Base-by-base conservation (phyloP, 1,139 yeast genomes). In the Sugiyamaella xylanicola region DNA sequence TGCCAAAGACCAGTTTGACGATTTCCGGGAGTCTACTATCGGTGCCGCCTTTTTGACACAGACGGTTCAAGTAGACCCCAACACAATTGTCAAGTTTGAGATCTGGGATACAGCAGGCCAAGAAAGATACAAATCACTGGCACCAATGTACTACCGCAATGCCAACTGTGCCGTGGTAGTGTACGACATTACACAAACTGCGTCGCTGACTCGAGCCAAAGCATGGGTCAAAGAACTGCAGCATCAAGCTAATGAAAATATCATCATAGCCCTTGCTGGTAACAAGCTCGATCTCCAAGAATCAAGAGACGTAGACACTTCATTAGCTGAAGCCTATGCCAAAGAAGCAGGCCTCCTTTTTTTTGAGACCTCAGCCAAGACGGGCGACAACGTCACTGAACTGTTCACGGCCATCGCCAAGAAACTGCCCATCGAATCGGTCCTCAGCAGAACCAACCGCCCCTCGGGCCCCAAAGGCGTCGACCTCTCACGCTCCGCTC, bases 41-140 rank as follows among this genome's bases (percentile, higher is more conserved):
- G 98, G 98, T 15, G 99, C 99, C 2, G 99, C 99, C 2, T 93
- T 93, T 70, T 77, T 93, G 57, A 92, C 99, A 15, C 98, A 93
- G 69, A 85, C 96, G 4, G 85, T 93, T 54, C 85, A 78, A 55
- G 69, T 87, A 70, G 77, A 85, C 72, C 75, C 84, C 19, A 74
- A 74, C 54, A 80, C 84, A 1, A 74, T 77, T 1, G 73, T 76
- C 54, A 74, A 76, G 59, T 77, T 76, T 57, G 80, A 76, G 59
- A 76, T 76, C 48, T 76, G 80, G 79, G 97, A 90, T 69, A 90
- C 97, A 15, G 97, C 97, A 0, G 97, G 97, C 2, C 97, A 90
- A 71, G 97, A 90, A 69, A 75, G 97, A 53, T 90, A 90, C 77
- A 92, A 91, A 59, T 83, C 88, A 42, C 77, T 90, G 66, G 95